Conservation (phyloP, 1,139 yeast genomes). For the Suhomyces yuchorum region DNA sequence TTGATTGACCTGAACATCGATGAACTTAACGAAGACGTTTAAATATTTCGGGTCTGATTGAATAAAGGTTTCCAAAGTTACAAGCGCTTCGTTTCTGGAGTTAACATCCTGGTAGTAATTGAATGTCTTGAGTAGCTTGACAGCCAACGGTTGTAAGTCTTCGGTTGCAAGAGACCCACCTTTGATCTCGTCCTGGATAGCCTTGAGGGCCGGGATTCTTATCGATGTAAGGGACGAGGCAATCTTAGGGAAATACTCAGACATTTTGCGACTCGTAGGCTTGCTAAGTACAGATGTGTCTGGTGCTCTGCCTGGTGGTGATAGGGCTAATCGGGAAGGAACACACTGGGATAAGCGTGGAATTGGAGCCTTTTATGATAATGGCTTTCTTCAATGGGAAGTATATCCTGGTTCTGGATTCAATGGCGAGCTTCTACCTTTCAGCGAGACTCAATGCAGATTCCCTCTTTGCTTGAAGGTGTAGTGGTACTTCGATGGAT, state of each 20-base stretch:
- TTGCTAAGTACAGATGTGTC: not conserved
- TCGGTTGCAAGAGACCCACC: conserved; percentile 21
- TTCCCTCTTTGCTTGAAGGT: not conserved
- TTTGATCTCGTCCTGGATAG: conserved; percentile 19
- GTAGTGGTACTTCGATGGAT: not conserved
- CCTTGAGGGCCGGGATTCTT: conserved; percentile 34
- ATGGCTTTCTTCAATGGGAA: not conserved
- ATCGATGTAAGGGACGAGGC: conserved; percentile 36
- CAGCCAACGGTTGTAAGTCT: conserved; percentile 25
- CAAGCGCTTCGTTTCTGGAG: conserved; percentile 46
- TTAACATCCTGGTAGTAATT: conserved; percentile 53
- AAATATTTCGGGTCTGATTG: conserved; percentile 34
- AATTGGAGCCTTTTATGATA: not conserved
- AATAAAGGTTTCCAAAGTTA: conserved; percentile 39
- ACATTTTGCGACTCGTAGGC: not conserved
- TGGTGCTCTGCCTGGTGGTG: not conserved
- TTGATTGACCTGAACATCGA: conserved; percentile 33
- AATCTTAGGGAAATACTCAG: conserved; percentile 18
- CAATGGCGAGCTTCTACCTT: not conserved
- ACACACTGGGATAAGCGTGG: not conserved
- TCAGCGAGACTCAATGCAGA: not conserved
- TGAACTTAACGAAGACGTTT: conserved; percentile 37
- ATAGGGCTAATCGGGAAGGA: not conserved
- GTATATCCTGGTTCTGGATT: not conserved
- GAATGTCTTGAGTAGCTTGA: conserved; percentile 44